Conservation (phyloP, 768 basidiomycete genomes). For the Myochromella boudieri region DNA sequence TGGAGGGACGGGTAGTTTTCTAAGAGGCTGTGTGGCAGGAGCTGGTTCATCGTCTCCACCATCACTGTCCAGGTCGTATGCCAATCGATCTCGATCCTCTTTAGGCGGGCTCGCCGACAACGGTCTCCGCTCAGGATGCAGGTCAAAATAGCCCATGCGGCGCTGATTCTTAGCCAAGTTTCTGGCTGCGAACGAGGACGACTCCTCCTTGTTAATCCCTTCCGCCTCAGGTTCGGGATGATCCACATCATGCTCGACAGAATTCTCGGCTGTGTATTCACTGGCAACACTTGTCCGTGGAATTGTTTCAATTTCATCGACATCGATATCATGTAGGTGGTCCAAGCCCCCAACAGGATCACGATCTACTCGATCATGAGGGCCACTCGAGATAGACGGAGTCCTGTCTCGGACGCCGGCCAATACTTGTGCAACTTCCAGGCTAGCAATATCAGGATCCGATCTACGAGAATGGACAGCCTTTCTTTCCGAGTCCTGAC, state of each 20-base stretch:
- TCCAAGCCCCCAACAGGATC: slow-evolving; percentile 32
- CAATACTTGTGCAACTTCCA: slow-evolving; percentile 72
- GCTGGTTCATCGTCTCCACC: slow-evolving; percentile 24
- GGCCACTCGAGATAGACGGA: slow-evolving; percentile 31
- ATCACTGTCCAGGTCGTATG: slow-evolving; percentile 35
- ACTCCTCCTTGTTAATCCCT: slow-evolving; percentile 20
- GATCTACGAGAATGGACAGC: slow-evolving; percentile 22
- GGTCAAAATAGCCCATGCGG: slow-evolving; percentile 72
- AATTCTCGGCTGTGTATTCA: slow-evolving; percentile 23
- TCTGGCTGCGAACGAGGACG: slow-evolving; percentile 20
- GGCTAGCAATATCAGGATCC: slow-evolving; percentile 72
- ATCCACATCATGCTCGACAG: slow-evolving; percentile 21
- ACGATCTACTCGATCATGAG: slow-evolving; percentile 34
- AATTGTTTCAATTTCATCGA: slow-evolving; percentile 49
- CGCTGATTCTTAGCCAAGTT: slow-evolving; percentile 35
- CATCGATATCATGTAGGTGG: slow-evolving; percentile 44
- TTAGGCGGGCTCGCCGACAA: slow-evolving; percentile 22
- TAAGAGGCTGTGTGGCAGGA: slow-evolving; percentile 1
- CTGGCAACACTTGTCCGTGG: slow-evolving; percentile 33
- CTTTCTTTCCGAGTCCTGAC: slow-evolving; percentile 49
- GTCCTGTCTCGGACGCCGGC: slow-evolving; percentile 51
- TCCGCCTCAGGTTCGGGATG: slow-evolving; percentile 2
- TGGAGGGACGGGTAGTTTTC: slow-evolving; percentile 20
- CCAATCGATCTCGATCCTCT: slow-evolving; percentile 35
- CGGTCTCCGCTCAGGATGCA: slow-evolving; percentile 72